These are phyloP conservation scores for Voacanga thouarsii DNA, from an alignment of 257 asterid species.

Conservation along the genomic window DNA sequence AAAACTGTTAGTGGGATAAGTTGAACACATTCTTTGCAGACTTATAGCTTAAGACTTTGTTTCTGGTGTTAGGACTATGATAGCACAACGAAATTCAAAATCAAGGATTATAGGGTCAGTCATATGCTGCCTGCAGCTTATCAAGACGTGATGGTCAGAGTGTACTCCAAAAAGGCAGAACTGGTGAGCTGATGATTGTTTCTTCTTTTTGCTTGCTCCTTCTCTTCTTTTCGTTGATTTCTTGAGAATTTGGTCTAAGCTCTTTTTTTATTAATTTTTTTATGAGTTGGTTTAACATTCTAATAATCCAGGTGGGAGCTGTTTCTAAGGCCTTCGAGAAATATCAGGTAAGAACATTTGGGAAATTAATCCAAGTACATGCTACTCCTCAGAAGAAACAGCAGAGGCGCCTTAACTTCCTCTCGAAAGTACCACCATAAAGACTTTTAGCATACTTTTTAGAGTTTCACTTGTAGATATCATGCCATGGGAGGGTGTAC, in stretches of 20 bases:
- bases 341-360: conserved; percentile 68
- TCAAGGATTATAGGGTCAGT: conserved; percentile 57
- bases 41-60: background rate
- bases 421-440: no score
- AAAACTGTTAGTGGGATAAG: no score
- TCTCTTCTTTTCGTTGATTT: no score
- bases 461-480: background rate
- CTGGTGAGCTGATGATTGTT: conserved; percentile 37
- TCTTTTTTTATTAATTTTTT: background rate
- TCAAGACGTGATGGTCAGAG: conserved; percentile 88
- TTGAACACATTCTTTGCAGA: background rate
- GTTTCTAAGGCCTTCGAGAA: conserved; percentile 76
- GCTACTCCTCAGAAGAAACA: conserved; percentile 74
- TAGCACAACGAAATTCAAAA: conserved; percentile 39
- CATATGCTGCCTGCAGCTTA: conserved; percentile 75
- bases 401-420: conserved; percentile 30
- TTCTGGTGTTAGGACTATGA: conserved; percentile 55
- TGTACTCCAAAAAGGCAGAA: conserved; percentile 67
- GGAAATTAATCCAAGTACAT: conserved; percentile 75
- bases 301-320: conserved; percentile 55
- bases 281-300: background rate
- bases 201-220: background rate
- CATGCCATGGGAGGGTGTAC: no score
- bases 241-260: background rate
- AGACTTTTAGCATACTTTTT: background rate